phyloP scores from a whole-genome alignment of 2,329 filamentous ascomycete species.

The Ophiostoma himal-ulmi region DNA sequence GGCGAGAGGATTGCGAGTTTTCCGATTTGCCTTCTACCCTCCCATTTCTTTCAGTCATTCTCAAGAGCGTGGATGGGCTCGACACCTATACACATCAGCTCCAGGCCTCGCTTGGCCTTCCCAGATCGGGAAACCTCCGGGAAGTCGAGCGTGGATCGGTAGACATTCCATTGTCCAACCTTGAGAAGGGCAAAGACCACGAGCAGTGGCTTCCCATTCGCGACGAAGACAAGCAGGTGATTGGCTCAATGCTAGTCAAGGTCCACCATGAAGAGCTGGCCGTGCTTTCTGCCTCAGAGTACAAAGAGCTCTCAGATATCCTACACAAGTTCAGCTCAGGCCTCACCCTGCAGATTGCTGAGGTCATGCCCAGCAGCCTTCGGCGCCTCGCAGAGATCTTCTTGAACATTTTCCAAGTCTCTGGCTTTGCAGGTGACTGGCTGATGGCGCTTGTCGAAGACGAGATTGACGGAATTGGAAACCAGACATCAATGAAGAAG shows the following conservation, averaged over 20 bases:
- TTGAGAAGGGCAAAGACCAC: slow-evolving; percentile 69
- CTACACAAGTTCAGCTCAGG: slow-evolving; percentile 79
- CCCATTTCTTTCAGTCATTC: slow-evolving; percentile 62
- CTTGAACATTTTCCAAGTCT: slow-evolving; percentile 92
- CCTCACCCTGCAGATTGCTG: slow-evolving; percentile 77
- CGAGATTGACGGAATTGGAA: slow-evolving; percentile 89
- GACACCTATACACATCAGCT: slow-evolving; percentile 44
- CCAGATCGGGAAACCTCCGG: slow-evolving; percentile 39
- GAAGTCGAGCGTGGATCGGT: slow-evolving; percentile 63
- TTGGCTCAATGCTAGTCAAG: slow-evolving; percentile 81
- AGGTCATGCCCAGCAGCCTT: slow-evolving; percentile 69
- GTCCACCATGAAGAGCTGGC: slow-evolving; percentile 82
- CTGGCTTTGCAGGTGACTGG: slow-evolving; percentile 79
- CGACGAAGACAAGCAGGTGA: slow-evolving; percentile 66
- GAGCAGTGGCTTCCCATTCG: slow-evolving; percentile 85
- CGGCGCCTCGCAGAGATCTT: slow-evolving; percentile 78
- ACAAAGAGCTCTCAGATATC: slow-evolving; percentile 73
- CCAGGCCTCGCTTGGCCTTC: slow-evolving; percentile 39
- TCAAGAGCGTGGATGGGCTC: slow-evolving; percentile 59
- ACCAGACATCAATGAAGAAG: slow-evolving; percentile 69
- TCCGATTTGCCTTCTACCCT: slow-evolving; percentile 63
- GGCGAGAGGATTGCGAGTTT: slow-evolving; percentile 77
- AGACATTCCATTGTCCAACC: slow-evolving; percentile 73
- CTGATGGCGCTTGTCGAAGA: slow-evolving; percentile 89
- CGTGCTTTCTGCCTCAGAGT: slow-evolving; percentile 80